Conservation (phyloP, 805 yeast genomes). For the Metschnikowia lachancei region DNA sequence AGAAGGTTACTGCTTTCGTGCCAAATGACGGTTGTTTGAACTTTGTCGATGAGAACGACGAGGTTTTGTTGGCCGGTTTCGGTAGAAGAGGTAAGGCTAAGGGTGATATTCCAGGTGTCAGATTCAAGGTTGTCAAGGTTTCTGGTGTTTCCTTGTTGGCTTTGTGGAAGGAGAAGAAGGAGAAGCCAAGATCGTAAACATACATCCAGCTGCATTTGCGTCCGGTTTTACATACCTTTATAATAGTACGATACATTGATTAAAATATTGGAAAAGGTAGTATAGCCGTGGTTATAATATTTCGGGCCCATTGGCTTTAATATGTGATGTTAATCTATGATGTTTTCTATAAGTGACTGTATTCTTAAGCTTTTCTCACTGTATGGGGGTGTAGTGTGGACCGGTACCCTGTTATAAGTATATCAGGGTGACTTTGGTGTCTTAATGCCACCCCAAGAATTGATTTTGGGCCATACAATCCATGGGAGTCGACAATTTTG, state of each 20-base stretch:
- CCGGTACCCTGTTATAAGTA: too few species aligned
- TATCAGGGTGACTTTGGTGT: too few species aligned
- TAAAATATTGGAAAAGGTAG: not conserved
- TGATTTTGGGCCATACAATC: too few species aligned
- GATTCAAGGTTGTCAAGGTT: constrained; percentile 99
- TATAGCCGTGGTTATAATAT: too few species aligned
- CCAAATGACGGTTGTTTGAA: constrained; percentile 99
- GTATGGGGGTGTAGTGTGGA: too few species aligned
- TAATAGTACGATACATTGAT: constrained; percentile 20
- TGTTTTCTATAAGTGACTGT: too few species aligned
- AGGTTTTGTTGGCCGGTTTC: constrained; percentile 99
- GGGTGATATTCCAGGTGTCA: constrained; percentile 99
- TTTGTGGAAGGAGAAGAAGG: constrained; percentile 99
- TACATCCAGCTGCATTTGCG: constrained; percentile 13
- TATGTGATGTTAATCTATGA: too few species aligned
- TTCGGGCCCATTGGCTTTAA: too few species aligned
- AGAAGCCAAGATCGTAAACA: constrained; percentile 97
- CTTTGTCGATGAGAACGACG: constrained; percentile 99
- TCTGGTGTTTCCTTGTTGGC: constrained; percentile 99
- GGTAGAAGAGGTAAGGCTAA: constrained; percentile 99
- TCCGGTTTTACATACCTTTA: constrained; percentile 15
- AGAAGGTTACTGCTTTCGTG: constrained; percentile 99
- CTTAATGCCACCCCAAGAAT: too few species aligned
- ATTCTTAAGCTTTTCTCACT: too few species aligned
- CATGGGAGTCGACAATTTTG: too few species aligned